Evolutionary conservation across 768 basidiomycete genomes (phyloP).

Genomic region (Auricularia sp.): DNA sequence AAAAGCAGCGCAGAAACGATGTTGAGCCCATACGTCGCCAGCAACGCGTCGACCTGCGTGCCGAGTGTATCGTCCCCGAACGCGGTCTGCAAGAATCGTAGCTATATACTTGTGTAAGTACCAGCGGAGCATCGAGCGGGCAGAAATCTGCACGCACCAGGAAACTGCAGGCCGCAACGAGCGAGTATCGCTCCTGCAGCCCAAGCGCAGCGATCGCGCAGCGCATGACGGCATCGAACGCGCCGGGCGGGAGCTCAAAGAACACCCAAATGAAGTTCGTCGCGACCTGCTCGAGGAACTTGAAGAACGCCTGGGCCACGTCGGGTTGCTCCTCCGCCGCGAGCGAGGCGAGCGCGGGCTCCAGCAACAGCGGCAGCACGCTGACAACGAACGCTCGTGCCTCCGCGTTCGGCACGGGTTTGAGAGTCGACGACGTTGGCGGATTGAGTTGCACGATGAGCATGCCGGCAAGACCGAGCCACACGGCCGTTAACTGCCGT

Average conservation of each 20-base stretch:
- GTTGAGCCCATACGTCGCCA: slow-evolving; percentile 45
- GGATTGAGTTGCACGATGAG: slow-evolving; percentile 77
- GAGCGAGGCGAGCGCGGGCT: slow-evolving; percentile 20
- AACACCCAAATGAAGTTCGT: slow-evolving; percentile 52
- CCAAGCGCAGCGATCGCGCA: slow-evolving; percentile 57
- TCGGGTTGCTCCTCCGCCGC: slow-evolving; percentile 63
- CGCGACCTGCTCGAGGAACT: slow-evolving; percentile 58
- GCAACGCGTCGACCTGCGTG: slow-evolving; percentile 40
- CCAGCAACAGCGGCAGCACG: slow-evolving; percentile 47
- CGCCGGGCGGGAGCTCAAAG: slow-evolving; percentile 50
- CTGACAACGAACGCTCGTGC: slow-evolving; percentile 45
- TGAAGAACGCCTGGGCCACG: slow-evolving; percentile 82
- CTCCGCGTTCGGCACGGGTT: slow-evolving; percentile 41
- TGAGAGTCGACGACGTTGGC: slow-evolving; percentile 39
- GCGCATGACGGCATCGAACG: slow-evolving; percentile 58
- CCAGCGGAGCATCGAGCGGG: not conserved
- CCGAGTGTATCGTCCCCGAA: slow-evolving; percentile 52
- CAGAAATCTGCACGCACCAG: slow-evolving; percentile 41
- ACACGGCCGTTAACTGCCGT: slow-evolving; percentile 65
- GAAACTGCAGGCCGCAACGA: slow-evolving; percentile 74
- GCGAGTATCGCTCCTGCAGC: slow-evolving; percentile 75
- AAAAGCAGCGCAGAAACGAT: slow-evolving; percentile 65
- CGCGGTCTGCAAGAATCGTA: slow-evolving; percentile 35
- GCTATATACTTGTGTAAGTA: not conserved
- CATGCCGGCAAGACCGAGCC: slow-evolving; percentile 76